Evolutionary conservation across 352 stramenopile species (phyloP), one percentile per base, ranked within the genome.

Genomic region (Stephanocyclus meneghinianus): DNA sequence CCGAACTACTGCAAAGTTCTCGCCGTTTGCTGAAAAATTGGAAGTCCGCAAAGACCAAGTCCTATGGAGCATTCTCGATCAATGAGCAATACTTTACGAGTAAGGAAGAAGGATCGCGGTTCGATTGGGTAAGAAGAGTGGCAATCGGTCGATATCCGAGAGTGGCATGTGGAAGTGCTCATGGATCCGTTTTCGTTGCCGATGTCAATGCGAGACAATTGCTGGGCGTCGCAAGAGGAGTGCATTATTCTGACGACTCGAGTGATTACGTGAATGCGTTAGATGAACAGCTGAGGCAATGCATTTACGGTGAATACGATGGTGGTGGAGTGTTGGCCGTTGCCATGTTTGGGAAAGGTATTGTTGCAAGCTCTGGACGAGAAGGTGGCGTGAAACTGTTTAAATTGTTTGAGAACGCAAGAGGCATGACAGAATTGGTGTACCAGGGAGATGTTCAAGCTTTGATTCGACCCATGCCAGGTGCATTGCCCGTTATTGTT

Each of bases 111-210:
- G n/a, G 53, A 45, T 10, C 60, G 21, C 63, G 59, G 37, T 77
- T 78, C 45, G 87, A 92, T 74, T 92, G 83, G 83, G 74, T 91
- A 8, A 71, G 87, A 66, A 73, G 87, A 26, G 50, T 92, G 9
- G 72, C 73, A 50, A 65, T 92, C 16, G 82, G 85, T 2, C 50
- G 48, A 15, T 92, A 90, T 73, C 87, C 87, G 4, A 65, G 87
- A 56, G 85, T 80, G 0, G 87, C 74, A 10, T 87, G 76, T 69
- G 87, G 87, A 13, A 85, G 50, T 60, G 70, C 85, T 15, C 21
- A 63, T 57, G 83, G 85, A 51, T 74, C 72, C 29, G 63, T 91
- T 0, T 89, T 82, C 62, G 62, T 90, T 2, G 77, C 68, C 4
- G 67, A 92, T 73, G 65, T 90, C 2, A 71, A 90, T 69, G 65